Evolutionary conservation across 1,284 basidiomycete species (phyloP).

Genomic region (Mycena citricolor): DNA sequence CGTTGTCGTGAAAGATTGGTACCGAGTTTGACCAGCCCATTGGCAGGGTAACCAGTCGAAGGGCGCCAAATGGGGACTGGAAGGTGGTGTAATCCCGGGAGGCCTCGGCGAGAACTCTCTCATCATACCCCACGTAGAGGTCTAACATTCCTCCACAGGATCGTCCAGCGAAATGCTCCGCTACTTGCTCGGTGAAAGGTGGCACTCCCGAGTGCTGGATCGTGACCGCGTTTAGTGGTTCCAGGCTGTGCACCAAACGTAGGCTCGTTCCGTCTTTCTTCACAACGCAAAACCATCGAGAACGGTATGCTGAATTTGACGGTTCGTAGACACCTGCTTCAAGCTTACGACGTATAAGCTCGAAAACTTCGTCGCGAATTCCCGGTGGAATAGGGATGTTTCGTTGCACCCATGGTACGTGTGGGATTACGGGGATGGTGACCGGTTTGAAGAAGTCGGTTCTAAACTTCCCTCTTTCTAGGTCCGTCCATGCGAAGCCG

Average conservation of each 20-base stretch:
- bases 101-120: conserved; percentile 24
- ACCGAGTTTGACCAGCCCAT: conserved; percentile 34
- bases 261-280: conserved; percentile 29
- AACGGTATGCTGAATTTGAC: conserved; percentile 28
- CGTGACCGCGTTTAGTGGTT: conserved; percentile 34
- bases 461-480: conserved; percentile 28
- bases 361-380: conserved; percentile 31
- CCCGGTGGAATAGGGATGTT: conserved; percentile 31
- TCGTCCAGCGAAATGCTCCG: conserved; percentile 22
- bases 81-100: conserved; percentile 35
- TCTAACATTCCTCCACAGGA: conserved; percentile 24
- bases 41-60: conserved; percentile 26
- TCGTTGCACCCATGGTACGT: conserved; percentile 31
- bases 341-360: conserved; percentile 34
- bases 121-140: conserved; percentile 29
- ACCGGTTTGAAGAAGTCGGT: conserved; percentile 27
- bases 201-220: conserved; percentile 31
- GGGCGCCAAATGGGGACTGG: conserved; percentile 27
- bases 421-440: conserved; percentile 23
- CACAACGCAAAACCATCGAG: conserved; percentile 35
- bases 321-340: conserved; percentile 27
- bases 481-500: conserved; percentile 14
- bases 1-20: conserved; percentile 28
- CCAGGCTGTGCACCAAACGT: conserved; percentile 22
- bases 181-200: conserved; percentile 25